Percentiles rank a stretch among this genome's conserved stretches.
phyloP scores from a whole-genome alignment of 106 monocot genomes.

The Dactylorhiza incarnata region DNA sequence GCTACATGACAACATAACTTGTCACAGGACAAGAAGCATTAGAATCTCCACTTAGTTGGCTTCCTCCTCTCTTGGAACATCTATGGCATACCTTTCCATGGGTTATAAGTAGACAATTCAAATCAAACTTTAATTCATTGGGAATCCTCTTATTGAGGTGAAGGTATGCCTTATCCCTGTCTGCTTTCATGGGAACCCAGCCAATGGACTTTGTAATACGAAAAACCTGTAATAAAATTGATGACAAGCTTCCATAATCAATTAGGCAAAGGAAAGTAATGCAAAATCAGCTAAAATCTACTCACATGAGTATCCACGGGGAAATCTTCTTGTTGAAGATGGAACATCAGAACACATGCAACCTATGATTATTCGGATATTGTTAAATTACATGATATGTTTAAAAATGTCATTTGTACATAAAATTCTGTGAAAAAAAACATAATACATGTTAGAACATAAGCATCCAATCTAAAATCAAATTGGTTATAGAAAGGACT shows the following conservation, averaged over 20 bases:
- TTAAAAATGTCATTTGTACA: neutral
- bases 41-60: conserved; percentile 11
- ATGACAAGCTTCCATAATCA: neutral
- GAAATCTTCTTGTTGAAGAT: conserved; percentile 83
- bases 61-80: conserved; percentile 40
- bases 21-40: conserved; percentile 39
- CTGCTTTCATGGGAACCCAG: conserved; percentile 68
- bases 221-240: conserved; percentile 40
- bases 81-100: conserved; percentile 64
- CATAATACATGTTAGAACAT: too few relatives aligned
- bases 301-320: conserved; percentile 91
- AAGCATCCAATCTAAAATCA: too few relatives aligned
- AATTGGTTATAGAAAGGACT: too few relatives aligned
- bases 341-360: conserved; percentile 88
- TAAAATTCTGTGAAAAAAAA: neutral
- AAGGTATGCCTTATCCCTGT: conserved; percentile 73
- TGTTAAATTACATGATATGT: neutral
- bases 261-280: neutral
- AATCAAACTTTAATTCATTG: conserved; percentile 74
- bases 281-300: conserved; percentile 2
- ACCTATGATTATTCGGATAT: conserved; percentile 26
- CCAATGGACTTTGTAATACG: conserved; percentile 54
- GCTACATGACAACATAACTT: neutral
- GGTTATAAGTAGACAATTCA: conserved; percentile 81
- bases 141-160: conserved; percentile 76